Conservation (phyloP, 768 basidiomycete genomes). For the Podaxis sp. region DNA sequence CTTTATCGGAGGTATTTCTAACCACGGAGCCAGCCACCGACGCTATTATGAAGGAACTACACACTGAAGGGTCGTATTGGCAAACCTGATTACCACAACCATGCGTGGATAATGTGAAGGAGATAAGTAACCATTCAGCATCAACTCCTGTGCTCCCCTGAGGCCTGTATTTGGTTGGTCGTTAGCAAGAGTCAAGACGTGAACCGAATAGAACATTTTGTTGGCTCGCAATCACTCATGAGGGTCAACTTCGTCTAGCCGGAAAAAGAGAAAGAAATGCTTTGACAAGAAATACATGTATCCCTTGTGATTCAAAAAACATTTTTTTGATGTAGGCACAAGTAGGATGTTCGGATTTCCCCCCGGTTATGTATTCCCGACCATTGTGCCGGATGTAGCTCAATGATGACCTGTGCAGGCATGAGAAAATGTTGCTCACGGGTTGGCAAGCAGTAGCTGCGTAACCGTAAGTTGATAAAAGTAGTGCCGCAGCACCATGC, state of each 20-base stretch:
- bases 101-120: neutral
- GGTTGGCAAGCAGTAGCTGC: neutral
- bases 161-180: neutral
- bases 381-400: neutral
- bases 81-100: neutral
- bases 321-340: neutral
- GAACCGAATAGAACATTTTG: neutral
- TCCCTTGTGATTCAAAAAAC: slow-evolving; percentile 1
- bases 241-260: neutral
- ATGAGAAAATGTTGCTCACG: neutral
- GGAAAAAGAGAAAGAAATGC: neutral
- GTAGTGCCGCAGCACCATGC: slow-evolving; percentile 1
- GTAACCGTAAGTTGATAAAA: neutral
- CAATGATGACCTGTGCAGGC: neutral
- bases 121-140: neutral
- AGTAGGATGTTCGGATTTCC: neutral
- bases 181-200: neutral
- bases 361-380: neutral
- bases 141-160: neutral
- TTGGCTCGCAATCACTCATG: neutral
- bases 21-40: too few relatives aligned
- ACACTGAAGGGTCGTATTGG: neutral
- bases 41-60: too few relatives aligned
- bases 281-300: neutral
- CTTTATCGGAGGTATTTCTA: too few relatives aligned